Conservation (phyloP, 2,329 filamentous ascomycete species). For the Colletotrichum zoysiae region DNA sequence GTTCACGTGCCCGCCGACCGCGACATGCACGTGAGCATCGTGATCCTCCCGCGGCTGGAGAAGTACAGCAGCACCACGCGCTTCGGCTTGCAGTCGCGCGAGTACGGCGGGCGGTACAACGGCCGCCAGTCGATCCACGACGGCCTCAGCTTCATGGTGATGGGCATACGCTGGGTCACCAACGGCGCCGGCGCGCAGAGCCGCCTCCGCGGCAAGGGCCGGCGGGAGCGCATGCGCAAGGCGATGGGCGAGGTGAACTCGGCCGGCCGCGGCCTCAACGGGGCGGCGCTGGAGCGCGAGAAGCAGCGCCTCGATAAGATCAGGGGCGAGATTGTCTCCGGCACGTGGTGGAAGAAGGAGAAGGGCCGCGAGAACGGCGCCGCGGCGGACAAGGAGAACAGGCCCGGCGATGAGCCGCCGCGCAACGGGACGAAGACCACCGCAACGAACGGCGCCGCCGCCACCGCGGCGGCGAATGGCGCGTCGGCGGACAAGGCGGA, state of each 20-base stretch:
- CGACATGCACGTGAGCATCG: slow-evolving; percentile 87
- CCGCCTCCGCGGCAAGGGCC: slow-evolving; percentile 66
- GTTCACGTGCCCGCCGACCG: slow-evolving; percentile 74
- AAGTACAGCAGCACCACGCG: slow-evolving; percentile 81
- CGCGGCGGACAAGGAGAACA: slow-evolving; percentile 62
- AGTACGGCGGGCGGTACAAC: slow-evolving; percentile 73
- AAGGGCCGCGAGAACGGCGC: slow-evolving; percentile 43
- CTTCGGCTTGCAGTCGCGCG: slow-evolving; percentile 84
- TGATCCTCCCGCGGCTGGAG: slow-evolving; percentile 84
- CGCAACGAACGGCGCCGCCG: slow-evolving; percentile 6
- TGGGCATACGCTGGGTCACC: slow-evolving; percentile 86
- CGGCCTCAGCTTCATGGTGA: slow-evolving; percentile 89
- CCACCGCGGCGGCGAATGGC: not conserved
- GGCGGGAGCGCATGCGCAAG: slow-evolving; percentile 68
- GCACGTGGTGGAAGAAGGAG: slow-evolving; percentile 52
- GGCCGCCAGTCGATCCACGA: slow-evolving; percentile 71
- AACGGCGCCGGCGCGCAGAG: slow-evolving; percentile 74
- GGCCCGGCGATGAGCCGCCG: slow-evolving; percentile 43
- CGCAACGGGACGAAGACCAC: not conserved
- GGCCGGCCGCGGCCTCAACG: slow-evolving; percentile 41
- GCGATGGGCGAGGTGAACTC: slow-evolving; percentile 65
- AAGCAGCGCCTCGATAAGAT: slow-evolving; percentile 44
- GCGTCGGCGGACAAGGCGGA: slow-evolving; percentile 14
- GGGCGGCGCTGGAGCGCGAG: slow-evolving; percentile 34
- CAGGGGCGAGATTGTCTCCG: slow-evolving; percentile 48